A percentile compares a stretch with the other conserved stretches of the same genome.
phyloP scores from a whole-genome alignment of 371 early-diverging fungal species.

The Actinomortierella wolfii region DNA sequence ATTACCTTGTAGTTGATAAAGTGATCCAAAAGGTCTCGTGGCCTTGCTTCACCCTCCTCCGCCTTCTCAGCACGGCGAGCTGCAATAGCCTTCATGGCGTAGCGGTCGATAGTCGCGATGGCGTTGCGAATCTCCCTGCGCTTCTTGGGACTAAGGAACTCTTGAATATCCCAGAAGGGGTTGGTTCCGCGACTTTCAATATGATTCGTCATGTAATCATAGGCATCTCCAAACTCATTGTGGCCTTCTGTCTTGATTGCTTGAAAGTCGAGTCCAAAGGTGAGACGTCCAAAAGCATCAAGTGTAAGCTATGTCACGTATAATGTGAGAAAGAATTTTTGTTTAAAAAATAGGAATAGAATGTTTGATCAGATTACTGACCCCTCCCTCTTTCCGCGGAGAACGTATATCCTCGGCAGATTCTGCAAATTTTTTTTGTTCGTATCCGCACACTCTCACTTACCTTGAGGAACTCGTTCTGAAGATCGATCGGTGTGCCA shows the following conservation, averaged over 20 bases:
- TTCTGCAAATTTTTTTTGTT: no score
- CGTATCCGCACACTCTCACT: no score
- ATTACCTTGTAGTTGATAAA: conserved; percentile 14
- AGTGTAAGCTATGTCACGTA: not conserved
- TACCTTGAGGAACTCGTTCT: not conserved
- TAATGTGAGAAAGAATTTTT: no score
- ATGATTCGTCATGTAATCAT: not conserved
- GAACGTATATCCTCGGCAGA: no score
- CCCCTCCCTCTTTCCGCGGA: no score
- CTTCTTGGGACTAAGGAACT: not conserved
- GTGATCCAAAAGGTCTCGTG: conserved; percentile 31
- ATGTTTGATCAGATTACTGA: no score
- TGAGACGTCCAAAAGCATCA: not conserved
- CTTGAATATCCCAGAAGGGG: not conserved
- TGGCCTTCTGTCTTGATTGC: not conserved
- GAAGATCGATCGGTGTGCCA: not conserved
- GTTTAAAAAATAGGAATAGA: no score
- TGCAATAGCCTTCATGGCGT: conserved; percentile 18
- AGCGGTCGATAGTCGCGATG: conserved; percentile 8
- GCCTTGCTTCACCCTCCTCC: conserved; percentile 12
- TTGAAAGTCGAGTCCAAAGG: not conserved
- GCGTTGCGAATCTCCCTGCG: not conserved
- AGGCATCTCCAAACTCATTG: conserved; percentile 1
- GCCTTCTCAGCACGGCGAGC: conserved; percentile 19
- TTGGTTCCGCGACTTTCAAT: not conserved